Evolutionary conservation across 495 filamentous ascomycete genomes (phyloP), one percentile per base, ranked within the genome.

Genomic region (Hypoxylon lenormandii): DNA sequence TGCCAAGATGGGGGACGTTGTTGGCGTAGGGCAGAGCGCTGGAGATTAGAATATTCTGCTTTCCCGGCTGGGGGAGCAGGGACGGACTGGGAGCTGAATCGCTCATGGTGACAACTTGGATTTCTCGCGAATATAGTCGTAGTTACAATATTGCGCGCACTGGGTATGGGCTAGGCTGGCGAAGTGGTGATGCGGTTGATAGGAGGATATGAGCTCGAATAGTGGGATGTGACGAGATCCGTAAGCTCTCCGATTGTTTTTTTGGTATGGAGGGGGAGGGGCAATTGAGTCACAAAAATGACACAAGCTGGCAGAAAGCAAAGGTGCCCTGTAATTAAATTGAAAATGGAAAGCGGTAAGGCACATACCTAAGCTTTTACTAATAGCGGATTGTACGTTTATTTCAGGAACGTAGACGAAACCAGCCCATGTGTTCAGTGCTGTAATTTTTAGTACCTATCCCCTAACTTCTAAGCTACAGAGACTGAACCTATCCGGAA

Each of bases 1-100:
- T 98, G 56, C 95, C 94, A 72, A 97, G 83, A 80, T 97, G 94
- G 52, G 94, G 95, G 8, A 96, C 92, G 79, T 97, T 97, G 81
- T 98, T 98, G 52, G 97, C 93, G 75, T 97, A 98, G 42, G 92
- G 91, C 33, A 93, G 73, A 42, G 90, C 89, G 57, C 86, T 89
- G 8, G 85, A 90, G 37, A 90, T 83, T 22, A 90, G 78, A 47
- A 85, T 75, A 69, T 85, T 86, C 36, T 80, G 78, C 70, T 84
- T 81, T 12, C 84, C 84, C 45, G 77, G 74, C 51, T 78, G 52
- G 40, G 84, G 84, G 53, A 85, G 77, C 42, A 62, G 30, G 5
- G 62, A 48, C 21, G 68, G 62, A 11, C 15, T 66, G 3, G 52
- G 37, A 36, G 50, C 30, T 28, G 62, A 60, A 10, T 70, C 66